Evolutionary conservation across 1,284 basidiomycete species (phyloP).

Genomic region (Ustilago nuda): DNA sequence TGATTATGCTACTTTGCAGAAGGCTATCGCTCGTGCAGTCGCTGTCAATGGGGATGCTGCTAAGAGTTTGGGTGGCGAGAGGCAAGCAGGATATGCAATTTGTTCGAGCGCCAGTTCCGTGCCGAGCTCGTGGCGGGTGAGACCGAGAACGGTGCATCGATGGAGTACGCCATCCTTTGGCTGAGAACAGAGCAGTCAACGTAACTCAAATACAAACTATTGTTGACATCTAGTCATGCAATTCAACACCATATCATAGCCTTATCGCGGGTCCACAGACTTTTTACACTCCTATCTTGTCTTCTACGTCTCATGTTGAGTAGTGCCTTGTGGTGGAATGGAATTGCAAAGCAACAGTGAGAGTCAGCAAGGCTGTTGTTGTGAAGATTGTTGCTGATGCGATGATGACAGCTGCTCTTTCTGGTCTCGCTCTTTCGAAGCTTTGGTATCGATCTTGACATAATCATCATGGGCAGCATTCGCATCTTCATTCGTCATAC

Average conservation of each 20-base stretch:
- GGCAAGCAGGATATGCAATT: background rate
- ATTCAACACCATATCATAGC: background rate
- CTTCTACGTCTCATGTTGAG: background rate
- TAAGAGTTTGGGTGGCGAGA: background rate
- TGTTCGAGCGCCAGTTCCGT: conserved; percentile 17
- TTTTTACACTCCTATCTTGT: background rate
- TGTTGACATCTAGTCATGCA: conserved; percentile 1
- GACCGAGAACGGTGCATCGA: conserved; percentile 39
- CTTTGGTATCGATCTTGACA: conserved; percentile 53
- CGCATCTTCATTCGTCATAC: background rate
- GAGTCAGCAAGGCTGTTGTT: conserved; percentile 28
- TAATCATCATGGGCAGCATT: conserved; percentile 32
- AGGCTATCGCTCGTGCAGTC: conserved; percentile 30
- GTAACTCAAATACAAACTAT: background rate
- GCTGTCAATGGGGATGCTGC: background rate
- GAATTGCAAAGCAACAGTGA: background rate
- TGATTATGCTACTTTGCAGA: conserved; percentile 32
- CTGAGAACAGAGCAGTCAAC: background rate
- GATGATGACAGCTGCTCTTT: conserved; percentile 3
- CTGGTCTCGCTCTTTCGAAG: conserved; percentile 46
- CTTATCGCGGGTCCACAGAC: background rate
- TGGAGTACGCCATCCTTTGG: conserved; percentile 35
- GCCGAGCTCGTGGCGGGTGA: conserved; percentile 16
- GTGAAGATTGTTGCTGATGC: conserved; percentile 5
- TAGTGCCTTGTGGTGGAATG: background rate